Base-by-base conservation (phyloP, 352 stramenopile genomes). In the Phytopythium cucurbitacearum region DNA sequence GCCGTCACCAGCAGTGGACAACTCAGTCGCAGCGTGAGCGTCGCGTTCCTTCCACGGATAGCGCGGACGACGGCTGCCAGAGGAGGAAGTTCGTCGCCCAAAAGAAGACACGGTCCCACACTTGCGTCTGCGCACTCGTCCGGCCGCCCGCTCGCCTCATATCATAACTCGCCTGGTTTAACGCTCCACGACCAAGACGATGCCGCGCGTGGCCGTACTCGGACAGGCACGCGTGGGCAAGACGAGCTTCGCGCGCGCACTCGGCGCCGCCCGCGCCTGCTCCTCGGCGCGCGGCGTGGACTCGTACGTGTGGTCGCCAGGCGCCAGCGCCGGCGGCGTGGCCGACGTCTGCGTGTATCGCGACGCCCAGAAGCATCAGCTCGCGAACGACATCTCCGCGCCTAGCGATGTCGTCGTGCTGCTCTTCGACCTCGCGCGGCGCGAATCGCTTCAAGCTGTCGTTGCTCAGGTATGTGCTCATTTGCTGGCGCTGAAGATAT, bases 341-440 rank as follows among this genome's bases (percentile, higher is more conserved):
- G 35, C 35, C 48, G 48, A n/a, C 33, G 40, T 70, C 15, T 28
- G 41, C 16, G 42, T 67, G 46, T 48, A 59, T 9, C 49, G 50
- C 43, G 41, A 60, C 28, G 48, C 11, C n/a, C 48, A 37, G 36
- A n/a, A 53, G 48, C 59, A 48, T 33, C 44, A 60, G 21, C 43
- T 61, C 44, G 46, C 33, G 39, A 33, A 49, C 4, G 40, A 42
- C 16, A 56, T 65, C 28, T 35, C 47, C 33, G 57, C 13, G n/a
- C 15, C 54, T 7, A 35, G n/a, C n/a, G 48, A 61, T 39, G 56
- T 67, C 48, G 49, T 84, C 16, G 61, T 88, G 40, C 50, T 89
- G 7, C 53, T 85, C 13, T 89, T 85, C 42, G 65, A 85, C 42
- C 54, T 89, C 34, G 79, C 64, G 10, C 48, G 65, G 21, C 65